A percentile compares a stretch with the other conserved stretches of the same genome.
Evolutionary conservation across 2,329 filamentous ascomycete genomes (phyloP).

Genomic region (Aureobasidium lini): DNA sequence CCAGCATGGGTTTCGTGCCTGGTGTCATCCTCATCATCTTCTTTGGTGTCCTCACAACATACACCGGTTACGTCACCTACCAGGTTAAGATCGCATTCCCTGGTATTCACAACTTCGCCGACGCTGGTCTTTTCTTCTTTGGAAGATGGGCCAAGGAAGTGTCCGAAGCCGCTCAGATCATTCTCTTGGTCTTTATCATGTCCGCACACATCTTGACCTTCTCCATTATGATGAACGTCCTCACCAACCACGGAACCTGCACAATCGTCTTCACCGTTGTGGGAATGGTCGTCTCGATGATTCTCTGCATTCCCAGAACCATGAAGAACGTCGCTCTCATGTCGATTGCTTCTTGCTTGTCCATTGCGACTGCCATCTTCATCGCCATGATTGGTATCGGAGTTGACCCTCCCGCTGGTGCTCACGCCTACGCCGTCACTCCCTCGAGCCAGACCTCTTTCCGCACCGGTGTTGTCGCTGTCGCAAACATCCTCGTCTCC

Average conservation of each 20-base stretch:
- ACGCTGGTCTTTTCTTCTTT: constrained; percentile 56
- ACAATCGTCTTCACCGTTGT: constrained; percentile 58
- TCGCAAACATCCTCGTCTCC: constrained; percentile 55
- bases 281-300: constrained; percentile 51
- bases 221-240: constrained; percentile 58
- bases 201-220: constrained; percentile 66
- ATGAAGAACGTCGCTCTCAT: constrained; percentile 56
- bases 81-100: constrained; percentile 52
- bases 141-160: constrained; percentile 56
- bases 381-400: constrained; percentile 60
- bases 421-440: constrained; percentile 31
- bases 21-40: constrained; percentile 41
- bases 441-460: constrained; percentile 36
- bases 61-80: constrained; percentile 53
- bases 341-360: constrained; percentile 56
- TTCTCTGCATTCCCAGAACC: constrained; percentile 55
- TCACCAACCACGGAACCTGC: constrained; percentile 55
- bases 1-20: constrained; percentile 38
- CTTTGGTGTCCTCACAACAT: constrained; percentile 51
- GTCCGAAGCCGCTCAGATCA: constrained; percentile 52
- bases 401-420: constrained; percentile 37
- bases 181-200: constrained; percentile 63
- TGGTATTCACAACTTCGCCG: constrained; percentile 57
- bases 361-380: constrained; percentile 55
- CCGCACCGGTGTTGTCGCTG: constrained; percentile 49